Percentiles rank a stretch among this genome's conserved stretches.
Conservation (phyloP, 108 stramenopile species). For the Skeletonema marinoi region DNA sequence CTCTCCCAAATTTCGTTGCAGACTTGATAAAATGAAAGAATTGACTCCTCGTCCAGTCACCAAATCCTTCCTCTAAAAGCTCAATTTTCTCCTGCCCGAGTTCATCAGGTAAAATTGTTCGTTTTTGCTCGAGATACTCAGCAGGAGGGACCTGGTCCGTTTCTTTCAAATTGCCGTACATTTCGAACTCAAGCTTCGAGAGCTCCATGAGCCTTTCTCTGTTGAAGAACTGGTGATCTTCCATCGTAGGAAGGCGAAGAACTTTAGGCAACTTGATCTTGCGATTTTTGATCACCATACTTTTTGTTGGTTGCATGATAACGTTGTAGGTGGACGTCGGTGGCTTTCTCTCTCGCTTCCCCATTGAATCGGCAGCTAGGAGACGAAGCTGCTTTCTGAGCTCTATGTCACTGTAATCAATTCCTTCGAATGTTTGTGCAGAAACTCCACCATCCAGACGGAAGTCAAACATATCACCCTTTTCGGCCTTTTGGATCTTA, state of each 20-base stretch:
- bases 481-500: constrained; percentile 91
- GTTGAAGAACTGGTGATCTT: constrained; percentile 96
- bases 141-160: constrained; percentile 69
- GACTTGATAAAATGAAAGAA: constrained; percentile 93
- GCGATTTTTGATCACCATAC: constrained; percentile 79
- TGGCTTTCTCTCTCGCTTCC: constrained; percentile 87
- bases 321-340: constrained; percentile 82
- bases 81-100: constrained; percentile 74
- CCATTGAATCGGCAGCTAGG: constrained; percentile 81
- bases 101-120: constrained; percentile 73
- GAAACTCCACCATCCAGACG: constrained; percentile 89
- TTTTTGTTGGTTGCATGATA: constrained; percentile 82
- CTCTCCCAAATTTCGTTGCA: constrained; percentile 89
- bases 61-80: constrained; percentile 92
- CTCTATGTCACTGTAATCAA: constrained; percentile 87
- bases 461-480: constrained; percentile 95
- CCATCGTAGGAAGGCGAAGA: constrained; percentile 87
- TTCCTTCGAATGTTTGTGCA: constrained; percentile 89
- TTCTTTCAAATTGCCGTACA: constrained; percentile 79
- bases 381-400: constrained; percentile 82
- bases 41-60: constrained; percentile 89
- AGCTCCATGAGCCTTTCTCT: constrained; percentile 84
- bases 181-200: constrained; percentile 76
- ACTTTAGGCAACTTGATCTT: constrained; percentile 75
- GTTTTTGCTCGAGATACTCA: constrained; percentile 58